Base-by-base conservation (phyloP, 2,329 filamentous ascomycete genomes). In the Trichothecium sympodiale region DNA sequence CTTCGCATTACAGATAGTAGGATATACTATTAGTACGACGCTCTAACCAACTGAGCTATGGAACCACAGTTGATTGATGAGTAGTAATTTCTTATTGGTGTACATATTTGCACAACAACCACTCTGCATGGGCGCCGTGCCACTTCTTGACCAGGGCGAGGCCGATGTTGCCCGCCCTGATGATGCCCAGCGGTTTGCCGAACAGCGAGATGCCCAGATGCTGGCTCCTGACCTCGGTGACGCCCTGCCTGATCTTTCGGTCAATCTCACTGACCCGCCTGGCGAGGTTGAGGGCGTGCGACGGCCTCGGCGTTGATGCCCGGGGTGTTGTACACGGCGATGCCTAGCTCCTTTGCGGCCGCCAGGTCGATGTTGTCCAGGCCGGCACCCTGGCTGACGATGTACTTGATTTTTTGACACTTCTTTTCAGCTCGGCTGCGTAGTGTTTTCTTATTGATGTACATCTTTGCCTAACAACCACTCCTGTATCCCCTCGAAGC, bases 351-450 rank as follows among this genome's bases (percentile, higher is more conserved):
- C 4, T 47, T 41, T 35, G 61, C 65, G 3, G 64, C 62, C 0
- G 46, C 45, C 10, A 47, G 44, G 36, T 68, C 62, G 23, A 65
- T 64, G 36, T 61, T 65, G 38, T 68, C 62, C 27, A 65, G 57
- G 1, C 64, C 64, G 8, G 64, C 61, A 2, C 64, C 64, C 23
- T 67, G 64, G 45, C 67, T 67, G 37, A 60, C 60, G 27, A 67
- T 59, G 3, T 62, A 63, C 8, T 51, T 43, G 0, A 69, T 48
- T 5, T 55, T 57, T 0, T 52, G 55, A 18, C 51, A 53, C 2
- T 47, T 44, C 4, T 49, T n/a, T n/a, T 47, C 17, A 66, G 43
- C 28, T 65, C 62, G 3, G 58, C 47, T 4, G n/a, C n/a, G n/a
- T n/a, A n/a, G n/a, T n/a, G n/a, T n/a, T n/a, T n/a, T n/a, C n/a